phyloP scores from a whole-genome alignment of 208 protist species.

The Acanthamoeba royreba region DNA sequence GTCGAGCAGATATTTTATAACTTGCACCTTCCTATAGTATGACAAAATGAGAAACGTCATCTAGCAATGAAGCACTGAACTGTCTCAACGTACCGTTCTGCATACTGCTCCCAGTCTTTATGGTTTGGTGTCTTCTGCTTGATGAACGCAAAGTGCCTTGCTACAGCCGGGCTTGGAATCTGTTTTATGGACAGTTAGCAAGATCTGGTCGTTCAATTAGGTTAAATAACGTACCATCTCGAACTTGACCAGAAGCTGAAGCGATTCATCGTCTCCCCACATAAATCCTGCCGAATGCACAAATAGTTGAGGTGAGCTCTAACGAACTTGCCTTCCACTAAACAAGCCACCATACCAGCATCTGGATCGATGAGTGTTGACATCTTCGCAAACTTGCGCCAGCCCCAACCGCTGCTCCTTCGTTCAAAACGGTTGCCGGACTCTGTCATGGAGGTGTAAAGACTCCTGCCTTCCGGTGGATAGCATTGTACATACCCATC shows the following conservation, averaged over 20 bases:
- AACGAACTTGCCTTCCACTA: not conserved
- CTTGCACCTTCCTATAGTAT: not conserved
- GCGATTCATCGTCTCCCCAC: not conserved
- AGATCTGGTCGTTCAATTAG: too few species aligned
- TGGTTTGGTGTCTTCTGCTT: not conserved
- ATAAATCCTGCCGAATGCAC: not conserved
- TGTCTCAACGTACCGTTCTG: not conserved
- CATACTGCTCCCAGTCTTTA: not conserved
- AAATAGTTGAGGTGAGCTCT: too few species aligned
- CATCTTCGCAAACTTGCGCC: constrained; percentile 16
- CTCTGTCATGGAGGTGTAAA: too few species aligned
- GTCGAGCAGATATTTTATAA: not conserved
- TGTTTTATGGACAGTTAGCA: too few species aligned
- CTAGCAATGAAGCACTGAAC: too few species aligned
- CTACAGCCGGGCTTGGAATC: not conserved
- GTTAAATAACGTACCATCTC: not conserved
- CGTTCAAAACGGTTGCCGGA: not conserved
- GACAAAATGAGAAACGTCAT: too few species aligned
- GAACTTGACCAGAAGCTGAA: constrained; percentile 6
- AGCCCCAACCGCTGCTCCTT: not conserved
- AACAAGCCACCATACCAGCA: not conserved
- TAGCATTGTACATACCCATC: too few species aligned
- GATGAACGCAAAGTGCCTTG: not conserved
- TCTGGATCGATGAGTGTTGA: not conserved
- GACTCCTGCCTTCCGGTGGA: too few species aligned